phyloP scores from a whole-genome alignment of 2,329 filamentous ascomycete species.

The Zopfia rhizophila region DNA sequence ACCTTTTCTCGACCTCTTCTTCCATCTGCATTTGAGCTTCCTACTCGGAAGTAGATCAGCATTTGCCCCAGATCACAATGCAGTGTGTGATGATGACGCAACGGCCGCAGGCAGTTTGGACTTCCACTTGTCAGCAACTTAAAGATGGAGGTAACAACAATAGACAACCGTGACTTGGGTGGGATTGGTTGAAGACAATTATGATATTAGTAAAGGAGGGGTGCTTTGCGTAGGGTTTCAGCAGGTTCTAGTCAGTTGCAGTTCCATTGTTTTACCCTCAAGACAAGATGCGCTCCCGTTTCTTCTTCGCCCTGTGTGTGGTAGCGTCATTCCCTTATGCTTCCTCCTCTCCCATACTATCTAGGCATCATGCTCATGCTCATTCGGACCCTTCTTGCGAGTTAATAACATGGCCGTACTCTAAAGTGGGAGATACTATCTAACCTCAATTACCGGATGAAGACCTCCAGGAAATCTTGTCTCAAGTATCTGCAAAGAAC shows the following conservation, averaged over 20 bases:
- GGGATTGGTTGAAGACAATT: constrained; percentile 18
- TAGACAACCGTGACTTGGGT: constrained; percentile 9
- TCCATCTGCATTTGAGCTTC: no score
- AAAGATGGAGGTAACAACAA: constrained; percentile 27
- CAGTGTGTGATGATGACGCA: constrained; percentile 16
- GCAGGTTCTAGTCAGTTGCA: no score
- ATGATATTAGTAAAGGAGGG: not conserved
- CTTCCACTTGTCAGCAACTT: no score
- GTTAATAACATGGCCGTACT: constrained; percentile 48
- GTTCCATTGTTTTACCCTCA: no score
- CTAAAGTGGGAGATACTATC: constrained; percentile 40
- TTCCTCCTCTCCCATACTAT: constrained; percentile 25
- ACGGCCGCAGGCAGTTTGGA: no score
- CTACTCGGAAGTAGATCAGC: constrained; percentile 25
- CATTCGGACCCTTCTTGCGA: constrained; percentile 26
- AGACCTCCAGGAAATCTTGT: constrained; percentile 50
- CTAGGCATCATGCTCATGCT: no score
- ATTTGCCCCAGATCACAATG: constrained; percentile 17
- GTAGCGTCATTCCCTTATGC: constrained; percentile 13
- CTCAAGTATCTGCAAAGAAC: constrained; percentile 51
- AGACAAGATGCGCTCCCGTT: constrained; percentile 23
- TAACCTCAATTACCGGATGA: constrained; percentile 50
- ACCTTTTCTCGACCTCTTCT: no score
- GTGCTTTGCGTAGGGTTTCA: no score
- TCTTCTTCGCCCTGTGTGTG: constrained; percentile 15